These are phyloP conservation scores for Beverwykella pulmonaria DNA, from an alignment of 495 filamentous ascomycete genomes.

Conservation along the genomic window DNA sequence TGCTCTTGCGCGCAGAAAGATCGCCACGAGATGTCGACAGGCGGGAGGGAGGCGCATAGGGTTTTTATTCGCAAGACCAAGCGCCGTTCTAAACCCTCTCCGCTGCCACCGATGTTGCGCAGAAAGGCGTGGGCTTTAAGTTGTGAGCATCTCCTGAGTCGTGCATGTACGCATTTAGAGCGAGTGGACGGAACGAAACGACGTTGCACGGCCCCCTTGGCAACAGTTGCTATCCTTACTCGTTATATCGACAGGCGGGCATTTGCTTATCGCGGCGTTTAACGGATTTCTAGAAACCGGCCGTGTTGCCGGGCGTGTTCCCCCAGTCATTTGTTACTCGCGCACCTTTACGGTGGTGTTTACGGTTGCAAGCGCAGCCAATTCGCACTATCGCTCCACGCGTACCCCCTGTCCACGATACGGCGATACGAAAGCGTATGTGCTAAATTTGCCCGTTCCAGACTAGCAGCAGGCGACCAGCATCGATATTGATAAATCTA, in stretches of 20 bases:
- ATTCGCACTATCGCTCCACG: neutral
- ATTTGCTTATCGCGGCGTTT: constrained; percentile 13
- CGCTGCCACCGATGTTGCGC: neutral
- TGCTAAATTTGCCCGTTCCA: constrained; percentile 23
- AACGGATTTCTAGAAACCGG: constrained; percentile 16
- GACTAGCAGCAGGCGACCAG: constrained; percentile 11
- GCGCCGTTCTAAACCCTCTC: constrained; percentile 18
- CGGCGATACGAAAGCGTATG: constrained; percentile 14
- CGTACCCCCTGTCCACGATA: constrained; percentile 15
- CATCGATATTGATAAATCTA: neutral
- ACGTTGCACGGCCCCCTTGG: neutral
- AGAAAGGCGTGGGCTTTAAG: neutral
- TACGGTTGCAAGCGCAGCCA: neutral
- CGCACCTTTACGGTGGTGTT: too few species aligned
- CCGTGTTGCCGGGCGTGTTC: neutral
- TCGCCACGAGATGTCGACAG: too few species aligned
- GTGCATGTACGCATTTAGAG: neutral
- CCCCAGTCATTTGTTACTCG: too few species aligned
- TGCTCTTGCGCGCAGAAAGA: too few species aligned
- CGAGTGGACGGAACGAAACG: neutral
- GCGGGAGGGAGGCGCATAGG: too few species aligned
- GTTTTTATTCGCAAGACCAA: neutral
- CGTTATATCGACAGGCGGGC: neutral
- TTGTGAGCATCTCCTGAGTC: constrained; percentile 5
- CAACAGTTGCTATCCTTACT: neutral